Base-by-base conservation (phyloP, 2,329 filamentous ascomycete species). In the Endocalyx cinctus region DNA sequence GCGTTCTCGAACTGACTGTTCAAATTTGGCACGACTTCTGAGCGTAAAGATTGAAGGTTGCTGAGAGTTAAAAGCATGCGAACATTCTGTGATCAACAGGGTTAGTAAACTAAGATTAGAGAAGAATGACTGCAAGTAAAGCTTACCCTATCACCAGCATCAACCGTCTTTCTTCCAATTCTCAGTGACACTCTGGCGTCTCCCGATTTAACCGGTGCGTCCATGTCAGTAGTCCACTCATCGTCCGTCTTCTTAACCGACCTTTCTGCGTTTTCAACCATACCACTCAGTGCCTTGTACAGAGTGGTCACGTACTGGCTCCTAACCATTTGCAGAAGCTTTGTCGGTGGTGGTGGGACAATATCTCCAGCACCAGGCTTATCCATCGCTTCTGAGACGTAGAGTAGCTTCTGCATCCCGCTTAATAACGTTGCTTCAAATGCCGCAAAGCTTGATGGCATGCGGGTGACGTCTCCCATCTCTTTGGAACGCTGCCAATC, bases 191-290 rank as follows among this genome's bases (percentile, higher is more conserved):
- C 53, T 11, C 54, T 52, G 14, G 59, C 51, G 10, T 50, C 54
- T 3, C 41, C 42, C 4, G 50, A 39, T 16, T 41, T 39, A 6
- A 65, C 57, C 23, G 64, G 60, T 6, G 58, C 55, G 11, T 73
- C 70, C 13, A 55, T 48, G 12, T 72, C 67, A 4, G 67, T 65
- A 0, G 67, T 72, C 75, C 75, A 79, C 36, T 78, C 74, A 38
- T 79, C 74, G 28, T 82, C 79, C 1, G 76, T 66, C 46, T 77
- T 79, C 46, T 80, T 77, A 11, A 79, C 59, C 4, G 81, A 74
- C 37, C 79, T 79, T 62, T 97, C 88, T 4, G 92, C 90, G 59
- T 95, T 97, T 62, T 97, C 92, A 1, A 98, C 88, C 79, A 98
- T 90, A 15, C 90, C 92, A 50, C 87, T 94, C 23, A 98, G 66